Base-by-base conservation (phyloP, 164 flowering plant genomes). In the Houttuynia cordata region DNA sequence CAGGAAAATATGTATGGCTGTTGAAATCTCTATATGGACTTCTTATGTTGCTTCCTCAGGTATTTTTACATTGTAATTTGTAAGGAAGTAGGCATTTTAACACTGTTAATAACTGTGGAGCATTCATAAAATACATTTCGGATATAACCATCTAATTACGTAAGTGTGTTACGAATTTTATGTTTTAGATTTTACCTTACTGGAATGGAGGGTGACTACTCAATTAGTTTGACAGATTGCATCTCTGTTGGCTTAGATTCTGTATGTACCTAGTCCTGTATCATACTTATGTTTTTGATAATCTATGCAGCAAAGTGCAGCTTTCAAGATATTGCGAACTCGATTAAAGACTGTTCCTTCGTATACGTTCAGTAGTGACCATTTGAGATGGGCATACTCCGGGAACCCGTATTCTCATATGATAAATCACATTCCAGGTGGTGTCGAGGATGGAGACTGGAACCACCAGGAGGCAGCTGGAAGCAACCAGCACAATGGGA, bases 41-140 rank as follows among this genome's bases (percentile, higher is more conserved):
- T 67, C 83, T 89, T 17, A 92, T 90, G 97, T 73, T 92, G 72
- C 92, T 92, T 60, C 98, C 98, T 9, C 98, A 92, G 98, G 98
- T 87, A 78, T 53, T 55, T 61, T 30, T 37, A n/a, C 18, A 37
- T 2, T 2, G 37, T 34, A 34, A 37, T 34, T 24, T 24, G n/a
- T 24, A 10, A 24, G 30, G 34, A 7, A 23, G 57, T 45, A 8
- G 49, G 14, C 49, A 10, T 45, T 45, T 45, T 17, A 45, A 45
- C 13, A 2, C 49, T 12, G 14, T 45, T 0, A 0, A 10, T 8
- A 45, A 12, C 13, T 12, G 2, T 8, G 49, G 8, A 30, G 6
- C 37, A 30, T 30, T 30, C 37, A 30, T 30, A 30, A 30, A 30
- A 2, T n/a, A n/a, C 2, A 30, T 30, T 30, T 30, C 2, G 37